Percentiles rank a stretch among this genome's conserved stretches.
Conservation (phyloP, 1,284 basidiomycete species). For the Sanghuangporus sanghuang region DNA sequence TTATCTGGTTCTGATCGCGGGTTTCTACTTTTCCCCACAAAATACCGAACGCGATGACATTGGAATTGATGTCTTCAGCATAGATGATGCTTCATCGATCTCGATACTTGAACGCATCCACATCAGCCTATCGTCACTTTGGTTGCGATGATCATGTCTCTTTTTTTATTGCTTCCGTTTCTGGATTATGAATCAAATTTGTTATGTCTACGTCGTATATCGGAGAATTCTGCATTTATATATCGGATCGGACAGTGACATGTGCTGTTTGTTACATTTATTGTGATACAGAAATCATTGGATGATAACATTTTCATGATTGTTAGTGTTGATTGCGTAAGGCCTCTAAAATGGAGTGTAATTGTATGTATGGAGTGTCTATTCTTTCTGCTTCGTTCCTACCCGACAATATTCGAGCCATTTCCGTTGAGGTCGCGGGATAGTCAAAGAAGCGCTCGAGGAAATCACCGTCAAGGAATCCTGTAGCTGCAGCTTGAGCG, state of each 20-base stretch:
- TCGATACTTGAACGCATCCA: conserved; percentile 1
- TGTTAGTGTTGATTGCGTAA: conserved; percentile 60
- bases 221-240: background rate
- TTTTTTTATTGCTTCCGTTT: background rate
- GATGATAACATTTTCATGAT: background rate
- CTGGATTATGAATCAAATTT: background rate
- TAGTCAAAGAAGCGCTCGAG: conserved; percentile 62
- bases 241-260: background rate
- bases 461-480: conserved; percentile 90
- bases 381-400: conserved; percentile 50
- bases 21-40: conserved; percentile 56
- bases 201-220: background rate
- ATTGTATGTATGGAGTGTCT: conserved; percentile 36
- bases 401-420: conserved; percentile 46
- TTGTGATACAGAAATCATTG: background rate
- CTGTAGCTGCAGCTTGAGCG: conserved; percentile 50
- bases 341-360: conserved; percentile 50
- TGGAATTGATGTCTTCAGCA: background rate
- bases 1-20: conserved; percentile 53
- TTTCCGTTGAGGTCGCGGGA: conserved; percentile 29
- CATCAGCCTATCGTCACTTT: conserved; percentile 2
- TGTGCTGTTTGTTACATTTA: conserved; percentile 1
- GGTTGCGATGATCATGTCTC: background rate
- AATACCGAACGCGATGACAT: conserved; percentile 23
- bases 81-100: background rate